Evolutionary conservation across 2,329 filamentous ascomycete species (phyloP), one percentile per base, ranked within the genome.

Genomic region (Leptographium galeiforme): DNA sequence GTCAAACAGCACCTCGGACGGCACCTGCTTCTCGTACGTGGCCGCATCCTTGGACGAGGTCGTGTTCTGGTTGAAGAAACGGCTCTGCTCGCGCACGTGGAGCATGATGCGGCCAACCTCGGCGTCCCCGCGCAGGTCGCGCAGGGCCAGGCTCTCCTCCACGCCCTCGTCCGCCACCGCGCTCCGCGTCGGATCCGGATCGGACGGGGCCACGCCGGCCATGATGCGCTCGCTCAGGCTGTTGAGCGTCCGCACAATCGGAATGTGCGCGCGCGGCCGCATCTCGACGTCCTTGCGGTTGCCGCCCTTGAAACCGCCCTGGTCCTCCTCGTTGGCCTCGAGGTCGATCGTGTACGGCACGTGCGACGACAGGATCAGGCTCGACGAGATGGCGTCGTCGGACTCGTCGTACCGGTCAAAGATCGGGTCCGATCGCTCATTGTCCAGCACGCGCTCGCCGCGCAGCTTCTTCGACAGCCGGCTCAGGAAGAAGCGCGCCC

Each of bases 401-500:
- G 78, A 77, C 55, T 85, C 81, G 53, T 95, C 78, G 65, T 95
- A 96, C 59, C 57, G 84, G 67, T 97, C 93, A 57, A 97, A 84
- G 10, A 93, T 74, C 18, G 81, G 75, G 67, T 97, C 89, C 10
- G 79, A 78, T 16, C 81, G 73, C 65, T 96, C 91, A 5, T 77
- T 78, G 10, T 91, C 88, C 1, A 80, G 81, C 46, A 95, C 81
- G 51, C 88, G 86, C 68, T 97, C 89, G 40, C 94, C 93, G 54
- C 90, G 87, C 53, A 98, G 72, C 64, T 89, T 91, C 69, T 95
- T 96, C 59, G 89, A 89, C 10, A 98, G 72, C 54, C 87, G 81
- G 67, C 89, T 95, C 57, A 90, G 81, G 66, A 98, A 97, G 69
- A 98, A 98, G 14, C 88, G 79, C 7, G 86, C 86, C 90, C 91